Percentiles rank a stretch among this genome's conserved stretches.
Evolutionary conservation across 345 rosid species (phyloP).

Genomic region (Camelina laxa): DNA sequence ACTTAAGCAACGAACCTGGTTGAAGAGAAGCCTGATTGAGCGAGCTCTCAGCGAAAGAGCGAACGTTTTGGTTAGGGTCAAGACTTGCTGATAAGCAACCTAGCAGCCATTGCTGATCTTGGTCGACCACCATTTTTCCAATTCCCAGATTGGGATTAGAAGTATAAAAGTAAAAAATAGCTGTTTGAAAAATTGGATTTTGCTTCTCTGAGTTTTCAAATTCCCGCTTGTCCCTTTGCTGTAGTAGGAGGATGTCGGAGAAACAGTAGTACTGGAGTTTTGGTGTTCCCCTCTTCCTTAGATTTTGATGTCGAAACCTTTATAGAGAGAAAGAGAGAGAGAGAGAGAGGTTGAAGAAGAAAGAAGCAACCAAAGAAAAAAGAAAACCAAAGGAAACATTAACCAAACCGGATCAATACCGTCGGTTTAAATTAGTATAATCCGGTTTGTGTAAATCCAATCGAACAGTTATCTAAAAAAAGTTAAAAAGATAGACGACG

Average conservation of each 20-base stretch:
- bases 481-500: background rate
- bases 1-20: constrained; percentile 57
- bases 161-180: background rate
- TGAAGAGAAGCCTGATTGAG: constrained; percentile 85
- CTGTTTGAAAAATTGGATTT: background rate
- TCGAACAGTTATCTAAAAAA: constrained; percentile 22
- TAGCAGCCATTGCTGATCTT: constrained; percentile 90
- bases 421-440: constrained; percentile 20
- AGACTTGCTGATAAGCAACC: constrained; percentile 87
- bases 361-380: constrained; percentile 14
- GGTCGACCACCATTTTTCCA: constrained; percentile 52
- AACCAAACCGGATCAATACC: constrained; percentile 31
- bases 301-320: constrained; percentile 26
- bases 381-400: background rate
- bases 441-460: constrained; percentile 9
- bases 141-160: background rate
- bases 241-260: constrained; percentile 16
- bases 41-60: constrained; percentile 87
- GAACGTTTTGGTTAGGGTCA: constrained; percentile 79
- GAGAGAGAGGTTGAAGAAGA: constrained; percentile 26
- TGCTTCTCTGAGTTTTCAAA: constrained; percentile 8
- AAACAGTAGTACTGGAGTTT: constrained; percentile 19
- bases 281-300: background rate
- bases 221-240: constrained; percentile 39
- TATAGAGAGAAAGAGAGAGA: constrained; percentile 9